These are phyloP conservation scores for Sugiyamaella marilandica DNA, from an alignment of 805 yeast genomes.

Conservation along the genomic window DNA sequence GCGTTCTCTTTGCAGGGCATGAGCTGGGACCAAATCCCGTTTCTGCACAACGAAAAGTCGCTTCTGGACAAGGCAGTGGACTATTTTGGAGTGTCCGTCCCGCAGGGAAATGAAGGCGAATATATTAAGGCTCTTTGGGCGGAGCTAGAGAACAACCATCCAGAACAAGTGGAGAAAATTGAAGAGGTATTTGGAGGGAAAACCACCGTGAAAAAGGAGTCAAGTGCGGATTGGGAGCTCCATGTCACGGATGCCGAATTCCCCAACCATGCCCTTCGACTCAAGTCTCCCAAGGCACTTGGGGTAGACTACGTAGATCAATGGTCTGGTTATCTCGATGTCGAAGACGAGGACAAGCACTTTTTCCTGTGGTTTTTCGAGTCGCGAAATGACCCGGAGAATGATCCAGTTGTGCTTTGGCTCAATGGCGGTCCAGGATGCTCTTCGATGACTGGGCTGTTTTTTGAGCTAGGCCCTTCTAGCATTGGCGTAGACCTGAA, in stretches of 20 bases:
- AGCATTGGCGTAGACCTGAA: slow-evolving; percentile 54
- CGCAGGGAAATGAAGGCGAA: slow-evolving; percentile 4
- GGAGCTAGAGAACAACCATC: background rate
- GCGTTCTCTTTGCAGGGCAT: too few species aligned
- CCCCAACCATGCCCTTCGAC: slow-evolving; percentile 49
- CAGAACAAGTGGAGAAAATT: background rate
- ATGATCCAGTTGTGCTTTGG: slow-evolving; percentile 83
- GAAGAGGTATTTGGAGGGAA: background rate
- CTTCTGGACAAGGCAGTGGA: slow-evolving; percentile 4
- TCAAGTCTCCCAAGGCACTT: slow-evolving; percentile 58
- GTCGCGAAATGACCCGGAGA: slow-evolving; percentile 80
- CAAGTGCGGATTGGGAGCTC: slow-evolving; percentile 15
- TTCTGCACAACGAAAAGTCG: background rate
- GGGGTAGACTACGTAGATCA: slow-evolving; percentile 82
- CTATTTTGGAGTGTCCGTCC: background rate
- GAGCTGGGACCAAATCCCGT: background rate
- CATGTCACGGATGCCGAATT: slow-evolving; percentile 11
- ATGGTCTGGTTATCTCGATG: slow-evolving; percentile 80
- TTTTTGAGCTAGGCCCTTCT: slow-evolving; percentile 84
- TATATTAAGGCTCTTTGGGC: background rate
- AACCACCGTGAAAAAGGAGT: background rate
- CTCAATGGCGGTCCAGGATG: slow-evolving; percentile 96
- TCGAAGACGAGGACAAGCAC: slow-evolving; percentile 77
- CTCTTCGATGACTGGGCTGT: slow-evolving; percentile 79
- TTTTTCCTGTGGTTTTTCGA: slow-evolving; percentile 83